These are phyloP conservation scores for Neovahlkampfia damariscottae DNA, from an alignment of 78 protist species.

Conservation along the genomic window DNA sequence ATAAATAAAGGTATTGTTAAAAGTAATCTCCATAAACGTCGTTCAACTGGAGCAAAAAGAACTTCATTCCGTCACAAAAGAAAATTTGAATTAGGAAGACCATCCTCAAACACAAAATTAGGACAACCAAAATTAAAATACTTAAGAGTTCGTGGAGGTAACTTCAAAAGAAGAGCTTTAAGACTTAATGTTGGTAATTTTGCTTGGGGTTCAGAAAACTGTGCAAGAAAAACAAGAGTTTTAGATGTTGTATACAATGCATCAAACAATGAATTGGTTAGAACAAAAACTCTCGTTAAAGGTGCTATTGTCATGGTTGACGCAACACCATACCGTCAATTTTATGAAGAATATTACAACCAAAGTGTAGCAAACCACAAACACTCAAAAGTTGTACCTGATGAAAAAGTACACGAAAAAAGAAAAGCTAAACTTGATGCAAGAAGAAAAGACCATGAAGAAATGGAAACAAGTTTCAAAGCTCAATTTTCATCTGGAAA, in stretches of 20 bases:
- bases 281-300: conserved; percentile 99
- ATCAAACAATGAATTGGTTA: conserved; percentile 95
- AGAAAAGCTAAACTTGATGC: conserved; percentile 5
- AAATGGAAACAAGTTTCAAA: conserved; percentile 56
- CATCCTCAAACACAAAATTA: conserved; percentile 88
- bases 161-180: conserved; percentile 94
- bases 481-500: conserved; percentile 90
- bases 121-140: conserved; percentile 66
- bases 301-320: conserved; percentile 81
- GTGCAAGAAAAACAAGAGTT: conserved; percentile 77
- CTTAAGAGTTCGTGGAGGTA: conserved; percentile 93
- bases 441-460: not conserved
- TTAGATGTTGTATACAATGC: conserved; percentile 96
- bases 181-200: conserved; percentile 97
- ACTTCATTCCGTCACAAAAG: conserved; percentile 73
- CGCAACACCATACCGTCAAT: conserved; percentile 94
- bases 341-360: conserved; percentile 93
- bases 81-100: conserved; percentile 90
- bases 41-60: conserved; percentile 74
- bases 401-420: conserved; percentile 28
- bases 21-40: conserved; percentile 73
- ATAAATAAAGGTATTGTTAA: conserved; percentile 60
- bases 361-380: conserved; percentile 70
- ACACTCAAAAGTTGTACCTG: conserved; percentile 30
- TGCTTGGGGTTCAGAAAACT: conserved; percentile 67